Base-by-base conservation (phyloP, 208 protist genomes). In the Leishmania guyanensis region DNA sequence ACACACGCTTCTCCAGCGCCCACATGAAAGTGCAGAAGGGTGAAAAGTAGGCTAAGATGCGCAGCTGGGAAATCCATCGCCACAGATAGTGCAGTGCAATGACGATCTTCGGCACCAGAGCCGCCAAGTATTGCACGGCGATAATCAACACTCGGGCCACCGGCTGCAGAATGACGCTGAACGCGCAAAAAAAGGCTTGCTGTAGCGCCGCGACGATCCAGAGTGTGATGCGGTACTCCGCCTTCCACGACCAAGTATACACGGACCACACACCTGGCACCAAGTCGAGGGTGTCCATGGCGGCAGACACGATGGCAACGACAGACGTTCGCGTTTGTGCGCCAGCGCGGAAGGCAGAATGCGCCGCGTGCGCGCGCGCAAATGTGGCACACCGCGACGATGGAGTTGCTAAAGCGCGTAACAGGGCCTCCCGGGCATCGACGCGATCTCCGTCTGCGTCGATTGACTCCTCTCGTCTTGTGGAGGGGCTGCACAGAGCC, bases 251-350 rank as follows among this genome's bases (percentile, higher is more conserved):
- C 87, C 86, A 93, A 0, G 69, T 64, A 69, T 82, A 76, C 17
- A 88, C 83, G 29, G 53, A 70, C 86, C 89, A 93, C 75, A 95
- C 79, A 68, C 91, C 93, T 0, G 93, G 91, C 43, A 96, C 81
- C 62, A 94, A 60, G 77, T 94, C 91, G n/a, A 92, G 36, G 26
- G 82, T 84, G 51, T 95, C 93, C 36, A 86, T 46, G 26, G 71
- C 46, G 17, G 79, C 79, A 5, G 82, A 81, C 17, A 85, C 46
- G 12, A 85, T 75, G 6, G 86, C 74, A n/a, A 50, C 73, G n/a
- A 83, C 60, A 16, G 69, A 77, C 54, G 78, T 70, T 8, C 80
- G 87, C 65, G 86, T 75, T 56, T 75, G 64, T 33, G 73, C 83
- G 14, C 91, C 93, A 29, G 88, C 53, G n/a, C 53, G n/a, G 79